These are phyloP conservation scores for Parascedosporium putredinis DNA, from an alignment of 2,329 filamentous ascomycete genomes.

Conservation along the genomic window DNA sequence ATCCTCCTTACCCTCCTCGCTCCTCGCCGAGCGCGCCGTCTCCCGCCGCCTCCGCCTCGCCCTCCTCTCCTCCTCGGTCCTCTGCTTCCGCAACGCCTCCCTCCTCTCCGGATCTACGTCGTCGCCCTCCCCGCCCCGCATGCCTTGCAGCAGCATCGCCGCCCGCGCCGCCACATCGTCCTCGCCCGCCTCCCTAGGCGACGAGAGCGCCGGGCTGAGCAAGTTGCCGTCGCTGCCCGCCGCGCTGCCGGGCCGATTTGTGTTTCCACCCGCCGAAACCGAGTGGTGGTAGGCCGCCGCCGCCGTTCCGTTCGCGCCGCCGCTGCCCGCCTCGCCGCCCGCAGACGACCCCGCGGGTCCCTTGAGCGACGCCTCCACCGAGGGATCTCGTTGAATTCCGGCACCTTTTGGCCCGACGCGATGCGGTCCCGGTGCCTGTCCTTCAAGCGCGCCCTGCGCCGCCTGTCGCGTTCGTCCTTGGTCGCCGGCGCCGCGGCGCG, in stretches of 20 bases:
- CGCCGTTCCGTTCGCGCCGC: too few species aligned
- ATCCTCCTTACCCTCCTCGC: slow-evolving; percentile 5
- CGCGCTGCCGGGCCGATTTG: background rate
- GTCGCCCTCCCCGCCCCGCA: slow-evolving; percentile 56
- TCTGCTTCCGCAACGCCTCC: slow-evolving; percentile 57
- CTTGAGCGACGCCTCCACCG: slow-evolving; percentile 29
- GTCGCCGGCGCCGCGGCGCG: slow-evolving; percentile 85
- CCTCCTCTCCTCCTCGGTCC: slow-evolving; percentile 67
- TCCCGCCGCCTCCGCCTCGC: slow-evolving; percentile 56
- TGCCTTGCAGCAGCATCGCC: slow-evolving; percentile 71
- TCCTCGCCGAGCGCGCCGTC: slow-evolving; percentile 31
- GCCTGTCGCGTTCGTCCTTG: slow-evolving; percentile 77
- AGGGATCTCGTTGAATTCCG: slow-evolving; percentile 52
- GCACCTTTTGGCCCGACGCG: slow-evolving; percentile 81
- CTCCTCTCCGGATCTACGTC: slow-evolving; percentile 41
- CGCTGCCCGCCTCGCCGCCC: background rate
- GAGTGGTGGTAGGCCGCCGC: too few species aligned
- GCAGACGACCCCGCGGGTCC: too few species aligned
- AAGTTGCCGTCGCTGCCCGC: slow-evolving; percentile 3
- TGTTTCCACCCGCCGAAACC: too few species aligned
- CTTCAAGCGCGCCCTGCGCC: slow-evolving; percentile 78
- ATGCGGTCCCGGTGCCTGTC: slow-evolving; percentile 83
- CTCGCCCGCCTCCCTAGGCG: slow-evolving; percentile 35
- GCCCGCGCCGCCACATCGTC: slow-evolving; percentile 80
- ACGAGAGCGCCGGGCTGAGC: slow-evolving; percentile 36